Evolutionary conservation across 2,329 filamentous ascomycete genomes (phyloP), one percentile per base, ranked within the genome.

Genomic region (Dactylellina haptotyla): DNA sequence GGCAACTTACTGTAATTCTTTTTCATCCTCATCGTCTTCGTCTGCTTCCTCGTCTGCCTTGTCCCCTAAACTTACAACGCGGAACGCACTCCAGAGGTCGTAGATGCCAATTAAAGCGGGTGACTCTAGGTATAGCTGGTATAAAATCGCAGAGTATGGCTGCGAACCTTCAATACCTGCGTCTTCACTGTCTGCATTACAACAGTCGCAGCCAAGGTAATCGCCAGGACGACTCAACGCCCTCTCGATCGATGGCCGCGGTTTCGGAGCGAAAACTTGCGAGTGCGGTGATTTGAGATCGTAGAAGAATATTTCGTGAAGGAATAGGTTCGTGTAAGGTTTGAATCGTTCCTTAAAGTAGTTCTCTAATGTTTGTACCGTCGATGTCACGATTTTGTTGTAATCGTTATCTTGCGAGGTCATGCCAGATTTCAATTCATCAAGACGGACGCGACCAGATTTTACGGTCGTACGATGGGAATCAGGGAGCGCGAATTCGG

Each of bases 41-140:
- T 76, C 74, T 8, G 83, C 81, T 16, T 84, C 83, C 12, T 83
- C 81, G 12, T 82, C 82, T 8, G 81, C 81, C 1, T 83, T 83
- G 9, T 80, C 81, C 4, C 80, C 79, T 4, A 85, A 84, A 18
- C 90, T 82, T 28, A 90, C 85, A 14, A 86, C 86, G 76, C 86
- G 85, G 80, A 92, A 96, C 2, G 92, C 90, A 10, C 87, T 86
- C 90, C 90, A 93, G 50, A 95, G 80, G 81, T 96, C 92, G 30
- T 87, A 89, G 53, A 90, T 88, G 77, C 95, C 95, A 80, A 95
- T 88, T 69, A 94, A 82, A 6, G 85, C 86, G 18, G 63, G 62
- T 0, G 90, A 89, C 79, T 96, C 91, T 12, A 90, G 83, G 79
- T 93, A 94, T 53, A 95, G 82, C 77, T 91, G 90, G 79, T 94